Percentiles rank a stretch among this genome's conserved stretches.
Conservation (phyloP, 1,139 yeast genomes). For the Magnusiomyces clavatus region DNA sequence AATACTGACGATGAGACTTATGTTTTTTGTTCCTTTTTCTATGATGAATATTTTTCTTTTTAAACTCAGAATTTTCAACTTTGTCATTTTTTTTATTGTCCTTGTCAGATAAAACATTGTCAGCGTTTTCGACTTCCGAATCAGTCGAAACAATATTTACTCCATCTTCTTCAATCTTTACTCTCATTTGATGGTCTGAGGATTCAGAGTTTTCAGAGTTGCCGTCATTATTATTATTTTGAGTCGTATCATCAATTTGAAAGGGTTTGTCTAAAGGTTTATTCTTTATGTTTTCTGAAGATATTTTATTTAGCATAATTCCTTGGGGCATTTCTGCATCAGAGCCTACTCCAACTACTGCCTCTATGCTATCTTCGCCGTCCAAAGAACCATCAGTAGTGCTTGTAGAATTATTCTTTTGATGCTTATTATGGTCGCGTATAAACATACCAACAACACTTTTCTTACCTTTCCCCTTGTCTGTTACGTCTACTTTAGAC, state of each 20-base stretch:
- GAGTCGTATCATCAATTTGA: background rate
- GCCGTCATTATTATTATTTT: background rate
- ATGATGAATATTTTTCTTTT: background rate
- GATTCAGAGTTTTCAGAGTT: background rate
- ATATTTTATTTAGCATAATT: background rate
- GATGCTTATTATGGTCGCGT: background rate
- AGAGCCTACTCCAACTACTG: background rate
- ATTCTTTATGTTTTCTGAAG: background rate
- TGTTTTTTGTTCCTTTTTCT: background rate
- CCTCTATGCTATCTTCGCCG: background rate
- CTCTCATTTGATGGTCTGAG: background rate
- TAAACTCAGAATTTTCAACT: background rate
- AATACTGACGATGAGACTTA: conserved; percentile 16
- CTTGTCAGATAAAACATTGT: background rate
- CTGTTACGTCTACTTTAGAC: background rate
- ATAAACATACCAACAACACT: too few relatives aligned
- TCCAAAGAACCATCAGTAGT: background rate
- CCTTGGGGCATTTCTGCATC: background rate
- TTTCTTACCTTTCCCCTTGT: too few relatives aligned
- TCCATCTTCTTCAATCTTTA: background rate
- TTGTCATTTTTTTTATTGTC: background rate
- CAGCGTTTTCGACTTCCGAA: background rate
- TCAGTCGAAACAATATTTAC: too few relatives aligned
- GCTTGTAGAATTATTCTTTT: background rate
- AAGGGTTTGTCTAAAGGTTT: background rate